phyloP scores from a whole-genome alignment of 225 moss, liverwort and hornwort species.

The Sphagnum tenellum region DNA sequence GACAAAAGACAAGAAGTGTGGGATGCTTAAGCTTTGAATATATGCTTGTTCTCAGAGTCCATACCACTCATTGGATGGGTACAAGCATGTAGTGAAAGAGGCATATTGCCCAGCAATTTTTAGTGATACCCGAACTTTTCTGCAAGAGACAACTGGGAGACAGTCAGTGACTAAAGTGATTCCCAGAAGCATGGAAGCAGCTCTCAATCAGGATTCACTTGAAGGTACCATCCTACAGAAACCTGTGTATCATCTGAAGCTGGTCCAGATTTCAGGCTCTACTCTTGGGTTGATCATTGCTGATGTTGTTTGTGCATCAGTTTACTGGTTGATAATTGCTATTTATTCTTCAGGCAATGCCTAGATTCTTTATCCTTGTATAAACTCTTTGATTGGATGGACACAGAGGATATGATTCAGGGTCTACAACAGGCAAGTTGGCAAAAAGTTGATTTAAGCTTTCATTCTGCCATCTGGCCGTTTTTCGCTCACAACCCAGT shows the following conservation, averaged over 20 bases:
- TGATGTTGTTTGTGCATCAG: no score
- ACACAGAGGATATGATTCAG: conserved; percentile 75
- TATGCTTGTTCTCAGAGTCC: conserved; percentile 1
- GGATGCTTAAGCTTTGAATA: no score
- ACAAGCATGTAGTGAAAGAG: conserved; percentile 61
- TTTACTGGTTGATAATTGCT: no score
- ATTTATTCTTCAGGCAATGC: no score
- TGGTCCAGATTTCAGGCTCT: no score
- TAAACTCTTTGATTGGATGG: no score
- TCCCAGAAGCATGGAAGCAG: conserved; percentile 15
- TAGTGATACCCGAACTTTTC: conserved; percentile 34
- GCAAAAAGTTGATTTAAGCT: conserved; percentile 80
- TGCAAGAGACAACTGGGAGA: conserved; percentile 30
- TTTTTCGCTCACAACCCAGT: no score
- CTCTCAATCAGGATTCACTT: conserved; percentile 20
- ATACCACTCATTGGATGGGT: conserved; percentile 52
- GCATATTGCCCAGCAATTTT: conserved; percentile 40
- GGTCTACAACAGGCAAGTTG: conserved; percentile 72
- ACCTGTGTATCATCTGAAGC: no score
- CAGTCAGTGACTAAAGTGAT: conserved; percentile 45
- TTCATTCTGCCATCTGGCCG: no score
- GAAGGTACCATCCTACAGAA: conserved; percentile 18
- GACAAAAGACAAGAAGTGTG: no score
- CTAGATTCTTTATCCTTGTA: no score
- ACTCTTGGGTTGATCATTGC: no score